Percentiles rank a stretch among this genome's conserved stretches.
These are phyloP conservation scores for Diaporthe batatas DNA, from an alignment of 2,329 filamentous ascomycete genomes.

Conservation along the genomic window DNA sequence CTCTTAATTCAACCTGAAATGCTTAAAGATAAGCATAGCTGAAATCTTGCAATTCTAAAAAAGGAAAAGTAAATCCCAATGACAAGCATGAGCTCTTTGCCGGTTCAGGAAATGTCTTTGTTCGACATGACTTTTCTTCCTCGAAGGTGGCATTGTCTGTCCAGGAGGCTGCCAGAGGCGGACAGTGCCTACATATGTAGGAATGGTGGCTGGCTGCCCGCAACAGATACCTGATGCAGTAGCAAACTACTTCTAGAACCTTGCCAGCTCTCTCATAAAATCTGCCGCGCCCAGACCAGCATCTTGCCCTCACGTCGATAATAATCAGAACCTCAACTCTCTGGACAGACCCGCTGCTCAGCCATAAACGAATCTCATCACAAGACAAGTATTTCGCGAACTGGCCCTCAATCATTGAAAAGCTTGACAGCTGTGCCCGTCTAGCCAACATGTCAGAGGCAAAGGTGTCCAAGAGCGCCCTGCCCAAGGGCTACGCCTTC, in stretches of 20 bases:
- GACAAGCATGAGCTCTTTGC: not conserved
- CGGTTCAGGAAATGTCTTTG: constrained; percentile 13
- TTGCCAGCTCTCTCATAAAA: not conserved
- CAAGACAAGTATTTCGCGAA: not conserved
- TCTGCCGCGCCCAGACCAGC: not conserved
- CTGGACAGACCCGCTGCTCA: too few relatives aligned
- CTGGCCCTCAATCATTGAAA: too few relatives aligned
- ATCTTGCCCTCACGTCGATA: not conserved
- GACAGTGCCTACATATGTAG: not conserved
- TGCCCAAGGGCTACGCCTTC: constrained; percentile 57
- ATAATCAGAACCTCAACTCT: too few relatives aligned
- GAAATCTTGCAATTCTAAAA: not conserved
- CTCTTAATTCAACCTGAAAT: not conserved
- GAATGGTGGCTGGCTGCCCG: not conserved
- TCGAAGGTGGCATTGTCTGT: not conserved
- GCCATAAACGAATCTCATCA: not conserved
- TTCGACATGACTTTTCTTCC: not conserved
- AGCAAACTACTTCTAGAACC: not conserved
- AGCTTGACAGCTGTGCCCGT: not conserved
- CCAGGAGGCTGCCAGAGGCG: not conserved
- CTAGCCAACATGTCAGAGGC: constrained; percentile 27
- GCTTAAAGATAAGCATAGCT: not conserved
- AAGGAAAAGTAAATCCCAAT: not conserved
- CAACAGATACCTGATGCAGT: too few relatives aligned
- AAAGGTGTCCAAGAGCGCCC: constrained; percentile 43